A percentile compares a stretch with the other conserved stretches of the same genome.
phyloP scores from a whole-genome alignment of 2,329 filamentous ascomycete genomes.

The Pseudomassariella vexata region DNA sequence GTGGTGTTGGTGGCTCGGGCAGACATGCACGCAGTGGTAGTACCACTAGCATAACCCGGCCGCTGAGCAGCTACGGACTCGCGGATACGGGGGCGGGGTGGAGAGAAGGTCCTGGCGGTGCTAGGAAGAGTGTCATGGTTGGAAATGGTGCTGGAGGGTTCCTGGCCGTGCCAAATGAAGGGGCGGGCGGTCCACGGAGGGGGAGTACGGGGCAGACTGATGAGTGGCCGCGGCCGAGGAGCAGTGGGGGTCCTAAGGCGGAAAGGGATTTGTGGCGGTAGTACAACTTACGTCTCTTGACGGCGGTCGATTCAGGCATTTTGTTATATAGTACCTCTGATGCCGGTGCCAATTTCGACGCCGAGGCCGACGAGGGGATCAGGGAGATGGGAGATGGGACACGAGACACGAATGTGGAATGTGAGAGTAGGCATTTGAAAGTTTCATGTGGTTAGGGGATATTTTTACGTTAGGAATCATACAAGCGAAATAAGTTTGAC shows the following conservation, averaged over 20 bases:
- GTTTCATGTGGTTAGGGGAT: no score
- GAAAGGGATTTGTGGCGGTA: slow-evolving; percentile 36
- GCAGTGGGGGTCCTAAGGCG: slow-evolving; percentile 35
- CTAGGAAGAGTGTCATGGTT: slow-evolving; percentile 48
- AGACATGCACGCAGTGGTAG: slow-evolving; percentile 23
- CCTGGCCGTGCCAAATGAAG: slow-evolving; percentile 40
- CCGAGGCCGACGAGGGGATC: no score
- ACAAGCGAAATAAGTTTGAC: no score
- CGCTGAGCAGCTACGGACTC: slow-evolving; percentile 53
- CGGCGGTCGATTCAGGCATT: neutral
- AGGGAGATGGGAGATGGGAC: no score
- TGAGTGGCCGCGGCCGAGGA: slow-evolving; percentile 36
- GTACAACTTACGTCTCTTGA: neutral
- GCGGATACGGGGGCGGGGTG: slow-evolving; percentile 45
- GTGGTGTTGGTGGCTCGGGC: slow-evolving; percentile 8
- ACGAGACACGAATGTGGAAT: no score
- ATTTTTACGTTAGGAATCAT: no score
- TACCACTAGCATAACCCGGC: slow-evolving; percentile 28
- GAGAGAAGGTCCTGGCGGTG: slow-evolving; percentile 39
- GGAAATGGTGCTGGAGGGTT: slow-evolving; percentile 47
- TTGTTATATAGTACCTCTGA: no score
- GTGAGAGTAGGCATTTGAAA: no score
- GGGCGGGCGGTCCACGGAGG: slow-evolving; percentile 12
- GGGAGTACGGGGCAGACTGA: slow-evolving; percentile 23
- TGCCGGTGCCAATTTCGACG: no score